These are phyloP conservation scores for Rhizodiscina lignyota DNA, from an alignment of 495 filamentous ascomycete genomes.

Conservation along the genomic window DNA sequence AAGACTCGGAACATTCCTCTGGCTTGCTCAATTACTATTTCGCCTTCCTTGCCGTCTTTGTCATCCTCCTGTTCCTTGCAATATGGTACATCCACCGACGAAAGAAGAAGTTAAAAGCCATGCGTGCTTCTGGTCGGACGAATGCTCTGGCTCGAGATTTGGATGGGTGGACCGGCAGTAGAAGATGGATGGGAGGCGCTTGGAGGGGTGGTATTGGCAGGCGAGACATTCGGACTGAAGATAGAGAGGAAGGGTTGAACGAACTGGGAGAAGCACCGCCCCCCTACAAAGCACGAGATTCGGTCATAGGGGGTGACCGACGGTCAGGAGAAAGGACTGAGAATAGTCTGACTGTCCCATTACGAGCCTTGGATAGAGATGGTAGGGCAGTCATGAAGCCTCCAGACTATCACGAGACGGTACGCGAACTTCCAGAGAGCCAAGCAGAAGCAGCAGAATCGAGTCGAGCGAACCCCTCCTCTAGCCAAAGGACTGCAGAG, in stretches of 20 bases:
- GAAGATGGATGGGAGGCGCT: slow-evolving; percentile 16
- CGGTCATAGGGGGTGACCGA: background rate
- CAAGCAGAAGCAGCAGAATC: background rate
- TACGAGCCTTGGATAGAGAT: background rate
- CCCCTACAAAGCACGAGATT: slow-evolving; percentile 15
- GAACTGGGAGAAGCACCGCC: slow-evolving; percentile 27
- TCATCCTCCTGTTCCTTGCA: slow-evolving; percentile 11
- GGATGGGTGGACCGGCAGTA: slow-evolving; percentile 16
- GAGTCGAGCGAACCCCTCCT: too few relatives aligned
- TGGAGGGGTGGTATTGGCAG: slow-evolving; percentile 8
- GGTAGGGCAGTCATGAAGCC: background rate
- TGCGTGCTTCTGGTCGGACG: slow-evolving; percentile 10
- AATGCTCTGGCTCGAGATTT: slow-evolving; percentile 20
- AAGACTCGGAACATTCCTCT: slow-evolving; percentile 3
- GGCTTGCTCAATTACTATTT: slow-evolving; percentile 24
- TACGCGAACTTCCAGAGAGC: background rate
- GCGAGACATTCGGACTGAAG: background rate
- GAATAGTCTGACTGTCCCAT: background rate
- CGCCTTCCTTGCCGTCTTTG: slow-evolving; percentile 21
- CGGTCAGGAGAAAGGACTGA: background rate
- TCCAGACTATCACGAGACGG: background rate
- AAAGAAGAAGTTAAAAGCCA: slow-evolving; percentile 12
- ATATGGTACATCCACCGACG: slow-evolving; percentile 15
- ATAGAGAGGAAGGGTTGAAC: slow-evolving; percentile 23
- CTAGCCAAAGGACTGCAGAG: background rate